Evolutionary conservation across 257 asterid genomes (phyloP), one percentile per base, ranked within the genome.

Genomic region (Solanum pimpinellifolium): DNA sequence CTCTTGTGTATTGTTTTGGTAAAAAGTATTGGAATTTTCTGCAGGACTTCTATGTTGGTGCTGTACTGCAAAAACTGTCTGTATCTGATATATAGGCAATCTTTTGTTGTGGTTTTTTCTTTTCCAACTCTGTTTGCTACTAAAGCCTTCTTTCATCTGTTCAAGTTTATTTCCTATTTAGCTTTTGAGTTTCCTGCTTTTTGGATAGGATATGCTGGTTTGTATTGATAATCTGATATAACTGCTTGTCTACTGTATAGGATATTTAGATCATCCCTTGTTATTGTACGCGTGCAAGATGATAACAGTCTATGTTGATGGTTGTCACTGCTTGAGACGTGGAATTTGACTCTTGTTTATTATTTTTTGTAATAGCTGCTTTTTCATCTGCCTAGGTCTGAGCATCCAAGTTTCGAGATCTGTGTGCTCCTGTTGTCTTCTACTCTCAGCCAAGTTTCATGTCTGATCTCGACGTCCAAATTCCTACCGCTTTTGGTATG

Each of bases 391-490:
- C 88, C 39, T 81, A 91, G 91, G 91, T 86, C 88, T 87, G 87
- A 90, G 91, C 88, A 42, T 86, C 78, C 15, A 60, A 86, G 29
- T 60, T 41, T 42, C 11, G 62, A 20, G 44, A 25, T 86, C 65
- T 42, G 74, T 68, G 87, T 68, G 46, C 39, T 44, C 46, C 13
- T 33, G 75, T 62, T 69, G 21, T 62, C 88, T 88, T 62, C 31
- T 21, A 44, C 68, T 6, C 39, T 76, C 60, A 84, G 21, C 89
- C 41, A 88, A 91, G 84, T 88, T 91, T 93, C 94, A 93, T 93
- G 96, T 92, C 96, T 91, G 96, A 92, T 16, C 87, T 92, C 89
- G 93, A 92, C 89, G 85, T 84, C 90, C 92, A 91, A 91, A 89
- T 87, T 88, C 96, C 96, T 35, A 39, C 92, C 87, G 78, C 94